phyloP scores from a whole-genome alignment of 768 basidiomycete genomes.

The Phylloporus arenicola region DNA sequence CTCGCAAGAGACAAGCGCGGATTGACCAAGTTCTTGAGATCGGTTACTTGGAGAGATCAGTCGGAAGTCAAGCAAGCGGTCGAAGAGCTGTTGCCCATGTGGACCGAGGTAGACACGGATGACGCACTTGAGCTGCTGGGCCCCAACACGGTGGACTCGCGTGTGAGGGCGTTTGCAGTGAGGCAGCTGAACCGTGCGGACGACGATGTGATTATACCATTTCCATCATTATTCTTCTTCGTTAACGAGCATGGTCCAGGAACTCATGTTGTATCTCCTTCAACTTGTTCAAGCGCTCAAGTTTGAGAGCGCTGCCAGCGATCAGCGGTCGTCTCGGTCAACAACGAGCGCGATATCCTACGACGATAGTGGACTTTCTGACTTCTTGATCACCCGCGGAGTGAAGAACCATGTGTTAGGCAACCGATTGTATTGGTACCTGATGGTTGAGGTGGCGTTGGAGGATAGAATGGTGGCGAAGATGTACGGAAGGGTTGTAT shows the following conservation, averaged over 20 bases:
- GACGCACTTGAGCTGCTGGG: conserved; percentile 94
- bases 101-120: conserved; percentile 96
- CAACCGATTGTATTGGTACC: conserved; percentile 94
- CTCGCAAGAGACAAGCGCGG: conserved; percentile 88
- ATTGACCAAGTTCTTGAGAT: conserved; percentile 95
- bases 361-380: conserved; percentile 88
- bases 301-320: conserved; percentile 81
- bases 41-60: conserved; percentile 94
- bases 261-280: conserved; percentile 84
- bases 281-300: conserved; percentile 98
- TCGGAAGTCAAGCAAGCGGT: conserved; percentile 98
- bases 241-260: conserved; percentile 42
- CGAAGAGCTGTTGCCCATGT: conserved; percentile 89
- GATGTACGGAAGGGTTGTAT: conserved; percentile 90
- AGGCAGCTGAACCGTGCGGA: conserved; percentile 86
- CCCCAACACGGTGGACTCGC: conserved; percentile 81
- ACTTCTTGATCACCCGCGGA: conserved; percentile 84
- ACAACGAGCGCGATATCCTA: conserved; percentile 73
- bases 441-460: conserved; percentile 91
- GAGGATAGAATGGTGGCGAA: conserved; percentile 84
- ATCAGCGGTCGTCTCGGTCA: conserved; percentile 70
- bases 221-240: neutral
- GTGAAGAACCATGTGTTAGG: conserved; percentile 81
- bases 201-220: conserved; percentile 66
- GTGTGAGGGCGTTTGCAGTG: conserved; percentile 93